These are phyloP conservation scores for Fistulinella prunicolor DNA, from an alignment of 768 basidiomycete genomes.

Conservation along the genomic window DNA sequence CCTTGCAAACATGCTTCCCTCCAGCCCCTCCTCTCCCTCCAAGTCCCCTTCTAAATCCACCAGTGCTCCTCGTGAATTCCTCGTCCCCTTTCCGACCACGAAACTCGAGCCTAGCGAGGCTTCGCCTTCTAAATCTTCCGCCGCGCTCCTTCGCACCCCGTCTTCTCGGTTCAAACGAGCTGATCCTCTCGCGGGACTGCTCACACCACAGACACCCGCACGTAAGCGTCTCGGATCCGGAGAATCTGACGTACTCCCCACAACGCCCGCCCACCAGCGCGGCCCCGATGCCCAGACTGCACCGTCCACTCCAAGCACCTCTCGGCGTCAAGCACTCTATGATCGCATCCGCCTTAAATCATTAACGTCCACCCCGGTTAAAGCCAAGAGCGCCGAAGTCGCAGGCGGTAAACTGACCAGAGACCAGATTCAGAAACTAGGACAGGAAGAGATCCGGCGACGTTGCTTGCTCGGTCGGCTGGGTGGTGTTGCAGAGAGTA, in stretches of 20 bases:
- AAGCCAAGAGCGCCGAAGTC: constrained; percentile 41
- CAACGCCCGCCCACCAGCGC: constrained; percentile 65
- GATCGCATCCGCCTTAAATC: constrained; percentile 78
- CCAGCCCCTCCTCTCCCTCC: constrained; percentile 36
- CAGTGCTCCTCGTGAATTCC: constrained; percentile 9
- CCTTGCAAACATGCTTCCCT: constrained; percentile 32
- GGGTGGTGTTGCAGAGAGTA: constrained; percentile 78
- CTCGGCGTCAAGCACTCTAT: constrained; percentile 75
- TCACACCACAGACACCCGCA: constrained; percentile 38
- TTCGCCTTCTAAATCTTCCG: constrained; percentile 46
- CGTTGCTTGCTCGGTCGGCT: constrained; percentile 76
- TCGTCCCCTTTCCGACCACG: constrained; percentile 46
- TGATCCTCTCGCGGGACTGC: constrained; percentile 35
- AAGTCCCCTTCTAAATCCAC: constrained; percentile 41
- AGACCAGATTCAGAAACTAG: constrained; percentile 66
- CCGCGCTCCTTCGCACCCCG: constrained; percentile 65
- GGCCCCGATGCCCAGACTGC: constrained; percentile 53
- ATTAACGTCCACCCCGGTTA: constrained; percentile 63
- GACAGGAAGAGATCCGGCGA: constrained; percentile 76
- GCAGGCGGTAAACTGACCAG: constrained; percentile 50
- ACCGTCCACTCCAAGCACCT: constrained; percentile 67
- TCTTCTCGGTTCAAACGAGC: constrained; percentile 42
- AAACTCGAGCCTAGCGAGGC: constrained; percentile 32
- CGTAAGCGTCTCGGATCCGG: constrained; percentile 46
- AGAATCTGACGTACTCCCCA: constrained; percentile 42